Base-by-base conservation (phyloP, 768 basidiomycete genomes). In the Floccularia luteovirens region DNA sequence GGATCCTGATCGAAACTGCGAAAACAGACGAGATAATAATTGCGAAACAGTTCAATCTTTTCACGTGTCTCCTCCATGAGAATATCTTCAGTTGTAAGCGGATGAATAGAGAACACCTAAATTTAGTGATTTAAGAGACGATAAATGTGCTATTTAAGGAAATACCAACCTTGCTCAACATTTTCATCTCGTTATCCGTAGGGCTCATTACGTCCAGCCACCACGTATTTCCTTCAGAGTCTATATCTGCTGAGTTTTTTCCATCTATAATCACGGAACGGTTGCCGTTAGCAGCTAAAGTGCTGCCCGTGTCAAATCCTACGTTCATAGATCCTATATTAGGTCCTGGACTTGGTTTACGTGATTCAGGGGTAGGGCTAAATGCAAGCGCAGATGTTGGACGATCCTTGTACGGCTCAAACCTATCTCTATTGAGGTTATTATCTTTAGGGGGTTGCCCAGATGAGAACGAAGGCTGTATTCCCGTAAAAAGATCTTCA, bases 1-100 rank as follows among this genome's bases (percentile, higher is more conserved):
- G 82, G 86, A 60, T 98, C 96, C 67, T 99, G 96, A 61, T 99
- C 96, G 66, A 99, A 98, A 47, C 90, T 88, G 47, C 96, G 84
- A 71, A 99, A 99, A 72, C 94, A 98, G 45, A 98, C 96, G 39
- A 99, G 79, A 59, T 97, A 98, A 60, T 99, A 99, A 58, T 94
- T 94, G 40, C 93, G 76, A 75, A 98, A 99, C 14, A 99, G 77
- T 59, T 99, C 96, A 51, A 99, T 99, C 71, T 99, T 99, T 68
- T 99, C 96, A 54, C 96, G 90, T 28, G 93, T 88, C 67, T 99
- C 96, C 62, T 99, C 96, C 85, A 98, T 96, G 54, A 89, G 82
- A 56, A 99, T 98, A 69, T 99, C 96, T 69, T 99, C 96, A 14
- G 94, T 94, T 3, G 96, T 99, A 48, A 99, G 72, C 3, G 96